Evolutionary conservation across 768 basidiomycete genomes (phyloP), one percentile per base, ranked within the genome.

Genomic region (Dacryopinax primogenitus): DNA sequence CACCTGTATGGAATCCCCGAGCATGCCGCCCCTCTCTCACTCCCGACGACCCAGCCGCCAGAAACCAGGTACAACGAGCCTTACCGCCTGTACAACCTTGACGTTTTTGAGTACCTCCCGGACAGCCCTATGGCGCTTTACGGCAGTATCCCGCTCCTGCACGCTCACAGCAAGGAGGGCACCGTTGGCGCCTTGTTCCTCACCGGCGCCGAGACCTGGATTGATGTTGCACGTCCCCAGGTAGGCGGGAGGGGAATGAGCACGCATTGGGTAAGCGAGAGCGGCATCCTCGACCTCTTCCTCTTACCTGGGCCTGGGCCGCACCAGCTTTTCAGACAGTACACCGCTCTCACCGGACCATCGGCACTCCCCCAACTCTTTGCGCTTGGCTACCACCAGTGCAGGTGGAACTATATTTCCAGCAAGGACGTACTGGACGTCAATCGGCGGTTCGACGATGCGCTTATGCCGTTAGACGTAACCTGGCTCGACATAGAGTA

Each of bases 401-500:
- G 95, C 74, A 80, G 96, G 35, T 98, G 96, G 96, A 98, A 99
- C 73, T 98, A 99, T 72, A 81, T 95, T 68, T 90, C 86, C 76
- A 86, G 90, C 30, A 84, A 88, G 12, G 96, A 97, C 74, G 81
- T 99, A 9, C 81, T 91, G 12, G 80, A 82, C 2, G 92, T 98
- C 9, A 88, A 94, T 75, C 81, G 78, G 71, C 80, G 86, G 63
- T 96, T 99, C 71, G 96, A 99, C 66, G 90, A 94, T 69, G 90
- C 87, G 41, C 89, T 95, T 70, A 91, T 97, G 65, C 96, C 96
- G 0, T 84, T 98, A 13, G 95, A 97, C 71, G 92, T 94, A 1
- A 86, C 97, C 72, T 97, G 94, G 95, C 82, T 97, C 44, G 95
- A 96, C 75, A 96, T 98, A 70, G 95, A 96, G 73, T 96, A 96